Percentiles rank a stretch among this genome's conserved stretches.
phyloP scores from a whole-genome alignment of 345 rosid species.

The Eutrema heterophyllum region DNA sequence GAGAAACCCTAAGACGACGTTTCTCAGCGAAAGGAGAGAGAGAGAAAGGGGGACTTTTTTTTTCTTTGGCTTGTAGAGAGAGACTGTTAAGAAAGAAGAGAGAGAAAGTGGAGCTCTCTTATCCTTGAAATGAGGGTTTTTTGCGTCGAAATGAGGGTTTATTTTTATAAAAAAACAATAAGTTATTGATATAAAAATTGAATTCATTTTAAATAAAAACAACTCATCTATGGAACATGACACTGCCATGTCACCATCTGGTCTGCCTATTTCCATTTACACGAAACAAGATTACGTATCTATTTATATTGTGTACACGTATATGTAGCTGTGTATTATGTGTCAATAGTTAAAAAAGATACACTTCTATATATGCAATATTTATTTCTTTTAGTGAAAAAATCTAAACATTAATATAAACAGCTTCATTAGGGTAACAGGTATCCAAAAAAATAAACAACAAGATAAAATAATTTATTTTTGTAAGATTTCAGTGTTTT shows the following conservation, averaged over 20 bases:
- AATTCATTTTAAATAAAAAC: background rate
- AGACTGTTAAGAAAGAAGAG: conserved; percentile 27
- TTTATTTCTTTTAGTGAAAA: background rate
- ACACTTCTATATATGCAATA: background rate
- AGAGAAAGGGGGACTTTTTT: conserved; percentile 33
- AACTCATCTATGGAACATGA: conserved; percentile 35
- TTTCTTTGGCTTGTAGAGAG: conserved; percentile 35
- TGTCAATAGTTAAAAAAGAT: background rate
- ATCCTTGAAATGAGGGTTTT: conserved; percentile 51
- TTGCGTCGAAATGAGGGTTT: conserved; percentile 45
- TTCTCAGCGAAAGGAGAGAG: conserved; percentile 17
- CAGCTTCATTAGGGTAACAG: conserved; percentile 11
- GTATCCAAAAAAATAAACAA: conserved; percentile 12
- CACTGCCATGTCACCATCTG: conserved; percentile 48
- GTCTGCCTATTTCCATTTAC: conserved; percentile 26
- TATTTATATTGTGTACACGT: conserved; percentile 4
- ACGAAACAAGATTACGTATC: conserved; percentile 11
- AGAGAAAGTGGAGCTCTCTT: conserved; percentile 33
- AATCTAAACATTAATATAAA: background rate
- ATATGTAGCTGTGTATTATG: background rate
- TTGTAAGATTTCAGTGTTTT: background rate
- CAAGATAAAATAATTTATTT: background rate
- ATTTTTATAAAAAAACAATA: conserved; percentile 12
- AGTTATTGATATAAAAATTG: background rate
- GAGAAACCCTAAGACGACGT: conserved; percentile 47